phyloP scores from a whole-genome alignment of 2,329 filamentous ascomycete species.

The Bisporella sp. region DNA sequence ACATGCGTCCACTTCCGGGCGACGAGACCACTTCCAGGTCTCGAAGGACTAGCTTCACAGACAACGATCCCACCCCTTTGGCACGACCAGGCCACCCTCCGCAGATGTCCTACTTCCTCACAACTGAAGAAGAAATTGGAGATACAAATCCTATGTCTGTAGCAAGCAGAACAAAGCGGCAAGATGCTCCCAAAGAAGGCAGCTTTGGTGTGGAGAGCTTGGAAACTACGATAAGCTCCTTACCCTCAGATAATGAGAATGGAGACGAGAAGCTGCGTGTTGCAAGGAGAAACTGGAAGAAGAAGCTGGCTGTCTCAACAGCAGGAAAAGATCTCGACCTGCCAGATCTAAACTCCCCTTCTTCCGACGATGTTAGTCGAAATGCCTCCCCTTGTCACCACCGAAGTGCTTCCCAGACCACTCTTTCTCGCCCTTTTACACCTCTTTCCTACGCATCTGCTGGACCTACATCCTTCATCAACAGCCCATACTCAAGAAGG shows the following conservation, averaged over 20 bases:
- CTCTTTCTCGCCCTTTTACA: conserved; percentile 38
- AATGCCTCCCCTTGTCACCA: conserved; percentile 23
- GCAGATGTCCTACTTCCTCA: conserved; percentile 46
- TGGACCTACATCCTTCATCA: conserved; percentile 35
- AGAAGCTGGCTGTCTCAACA: conserved; percentile 13
- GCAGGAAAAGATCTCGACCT: conserved; percentile 17
- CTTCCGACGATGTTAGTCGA: conserved; percentile 27
- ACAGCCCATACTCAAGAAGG: conserved; percentile 44
- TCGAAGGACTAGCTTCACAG: conserved; percentile 29
- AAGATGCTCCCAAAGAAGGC: conserved; percentile 26
- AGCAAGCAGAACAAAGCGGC: conserved; percentile 24
- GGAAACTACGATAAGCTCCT: conserved; percentile 26
- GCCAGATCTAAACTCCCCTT: conserved; percentile 14
- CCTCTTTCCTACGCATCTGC: conserved; percentile 36
- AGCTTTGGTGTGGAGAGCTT: conserved; percentile 27
- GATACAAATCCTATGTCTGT: conserved; percentile 30
- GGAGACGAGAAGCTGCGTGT: conserved; percentile 18
- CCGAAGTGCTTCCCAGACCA: conserved; percentile 26
- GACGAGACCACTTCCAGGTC: conserved; percentile 35
- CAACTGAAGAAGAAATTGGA: conserved; percentile 43
- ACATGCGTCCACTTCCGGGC: conserved; percentile 40
- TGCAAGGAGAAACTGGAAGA: conserved; percentile 24
- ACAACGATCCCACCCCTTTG: conserved; percentile 31
- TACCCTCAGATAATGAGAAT: conserved; percentile 22
- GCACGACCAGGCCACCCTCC: conserved; percentile 27